Evolutionary conservation across 2,329 filamentous ascomycete species (phyloP).

Genomic region (Monascus ruber): DNA sequence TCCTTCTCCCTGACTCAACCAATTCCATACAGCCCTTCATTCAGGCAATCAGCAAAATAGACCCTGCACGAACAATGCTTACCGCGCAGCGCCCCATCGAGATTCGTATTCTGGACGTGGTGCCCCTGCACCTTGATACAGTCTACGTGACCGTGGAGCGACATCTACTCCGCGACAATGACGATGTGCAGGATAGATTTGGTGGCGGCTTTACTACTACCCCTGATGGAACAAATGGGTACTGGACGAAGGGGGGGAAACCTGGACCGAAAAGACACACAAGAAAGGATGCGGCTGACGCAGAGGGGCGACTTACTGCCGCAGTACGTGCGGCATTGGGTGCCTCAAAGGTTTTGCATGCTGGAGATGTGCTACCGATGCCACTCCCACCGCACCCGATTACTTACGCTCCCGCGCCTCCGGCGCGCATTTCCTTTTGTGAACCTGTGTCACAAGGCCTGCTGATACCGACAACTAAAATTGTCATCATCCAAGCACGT

Average conservation of each 20-base stretch:
- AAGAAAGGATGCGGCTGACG: conserved; percentile 27
- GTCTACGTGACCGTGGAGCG: conserved; percentile 80
- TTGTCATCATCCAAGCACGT: conserved; percentile 57
- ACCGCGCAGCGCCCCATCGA: conserved; percentile 70
- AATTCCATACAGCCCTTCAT: conserved; percentile 70
- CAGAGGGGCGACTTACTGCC: conserved; percentile 48
- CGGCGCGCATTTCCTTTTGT: conserved; percentile 81
- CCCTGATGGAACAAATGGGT: conserved; percentile 27
- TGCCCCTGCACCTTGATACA: conserved; percentile 68
- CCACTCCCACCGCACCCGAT: conserved; percentile 69
- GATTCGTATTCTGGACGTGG: conserved; percentile 69
- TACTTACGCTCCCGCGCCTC: conserved; percentile 71
- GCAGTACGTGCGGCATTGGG: conserved; percentile 65
- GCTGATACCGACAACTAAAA: conserved; percentile 64
- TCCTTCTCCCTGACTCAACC: conserved; percentile 64
- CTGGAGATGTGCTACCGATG: conserved; percentile 71
- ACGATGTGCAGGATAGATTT: conserved; percentile 74
- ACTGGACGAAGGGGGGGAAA: conserved; percentile 24
- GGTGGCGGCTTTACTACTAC: conserved; percentile 48
- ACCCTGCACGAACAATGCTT: conserved; percentile 62
- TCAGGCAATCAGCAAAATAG: conserved; percentile 57
- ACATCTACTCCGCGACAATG: conserved; percentile 64
- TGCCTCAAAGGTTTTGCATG: conserved; percentile 64
- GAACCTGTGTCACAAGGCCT: conserved; percentile 88
- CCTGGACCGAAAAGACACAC: conserved; percentile 20